A percentile compares a stretch with the other conserved stretches of the same genome.
Evolutionary conservation across 1,139 yeast species (phyloP).

Genomic region (Debaryomyces sp.): DNA sequence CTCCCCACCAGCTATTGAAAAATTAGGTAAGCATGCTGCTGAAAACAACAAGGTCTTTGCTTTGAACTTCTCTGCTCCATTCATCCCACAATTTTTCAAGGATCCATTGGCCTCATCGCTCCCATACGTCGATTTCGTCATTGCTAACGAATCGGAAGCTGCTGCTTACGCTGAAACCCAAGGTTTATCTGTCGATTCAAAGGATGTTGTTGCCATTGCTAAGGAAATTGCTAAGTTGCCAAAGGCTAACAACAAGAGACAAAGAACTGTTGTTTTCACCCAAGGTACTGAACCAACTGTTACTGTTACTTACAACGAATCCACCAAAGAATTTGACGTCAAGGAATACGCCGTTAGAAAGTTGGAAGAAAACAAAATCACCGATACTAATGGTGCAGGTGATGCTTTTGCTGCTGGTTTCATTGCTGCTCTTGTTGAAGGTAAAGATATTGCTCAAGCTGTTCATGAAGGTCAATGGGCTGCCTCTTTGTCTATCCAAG

Average conservation of each 20-base stretch:
- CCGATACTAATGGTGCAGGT: constrained; percentile 98
- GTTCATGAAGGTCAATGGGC: constrained; percentile 96
- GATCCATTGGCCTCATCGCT: constrained; percentile 79
- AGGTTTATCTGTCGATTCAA: constrained; percentile 51
- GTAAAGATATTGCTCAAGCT: constrained; percentile 60
- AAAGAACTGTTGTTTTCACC: constrained; percentile 87
- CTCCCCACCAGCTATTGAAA: constrained; percentile 89
- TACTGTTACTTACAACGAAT: constrained; percentile 58
- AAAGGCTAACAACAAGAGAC: constrained; percentile 68
- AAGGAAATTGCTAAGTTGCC: constrained; percentile 78
- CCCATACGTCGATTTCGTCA: constrained; percentile 88
- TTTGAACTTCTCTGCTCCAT: constrained; percentile 94
- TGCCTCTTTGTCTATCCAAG: constrained; percentile 88
- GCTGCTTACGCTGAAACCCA: constrained; percentile 91
- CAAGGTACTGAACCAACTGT: constrained; percentile 92
- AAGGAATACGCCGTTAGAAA: constrained; percentile 69
- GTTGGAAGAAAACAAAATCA: constrained; percentile 65
- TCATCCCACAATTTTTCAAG: constrained; percentile 94
- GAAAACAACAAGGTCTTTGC: constrained; percentile 79
- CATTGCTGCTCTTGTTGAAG: constrained; percentile 83
- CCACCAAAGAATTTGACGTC: constrained; percentile 47
- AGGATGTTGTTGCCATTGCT: constrained; percentile 77
- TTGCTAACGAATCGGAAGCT: constrained; percentile 97
- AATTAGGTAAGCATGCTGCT: constrained; percentile 90
- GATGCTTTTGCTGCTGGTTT: constrained; percentile 99